A percentile compares a stretch with the other conserved stretches of the same genome.
These are phyloP conservation scores for Stipa capillata DNA, from an alignment of 176 grass and related monocot species.

Conservation along the genomic window DNA sequence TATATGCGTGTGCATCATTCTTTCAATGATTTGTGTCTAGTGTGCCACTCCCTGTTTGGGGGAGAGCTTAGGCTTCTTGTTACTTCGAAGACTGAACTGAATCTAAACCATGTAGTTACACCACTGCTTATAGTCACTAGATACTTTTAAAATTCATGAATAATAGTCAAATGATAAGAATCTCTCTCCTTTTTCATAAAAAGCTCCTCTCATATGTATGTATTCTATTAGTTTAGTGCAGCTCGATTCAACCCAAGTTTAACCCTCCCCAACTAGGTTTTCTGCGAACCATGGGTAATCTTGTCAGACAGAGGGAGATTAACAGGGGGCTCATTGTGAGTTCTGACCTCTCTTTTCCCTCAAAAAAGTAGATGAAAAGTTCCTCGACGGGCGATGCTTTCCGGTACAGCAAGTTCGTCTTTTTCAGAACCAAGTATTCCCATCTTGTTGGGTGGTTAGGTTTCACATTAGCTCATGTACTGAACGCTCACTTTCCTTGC, in stretches of 20 bases:
- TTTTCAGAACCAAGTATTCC: constrained; percentile 4
- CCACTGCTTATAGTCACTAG: too few species aligned
- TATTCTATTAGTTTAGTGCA: too few species aligned
- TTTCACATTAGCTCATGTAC: constrained; percentile 3
- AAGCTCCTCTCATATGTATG: too few species aligned
- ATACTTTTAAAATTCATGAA: too few species aligned
- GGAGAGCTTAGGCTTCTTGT: neutral
- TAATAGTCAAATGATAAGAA: too few species aligned
- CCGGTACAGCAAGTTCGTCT: neutral
- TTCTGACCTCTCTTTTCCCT: neutral
- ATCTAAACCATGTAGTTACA: too few species aligned
- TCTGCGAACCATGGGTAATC: neutral
- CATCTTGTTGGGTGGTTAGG: constrained; percentile 5
- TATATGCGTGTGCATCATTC: neutral
- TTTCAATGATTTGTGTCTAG: neutral
- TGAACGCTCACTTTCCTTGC: neutral
- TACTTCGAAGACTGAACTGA: neutral
- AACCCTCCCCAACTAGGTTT: too few species aligned
- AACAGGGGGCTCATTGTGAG: too few species aligned
- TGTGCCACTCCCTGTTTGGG: neutral
- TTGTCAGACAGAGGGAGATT: neutral
- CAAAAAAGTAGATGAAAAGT: neutral
- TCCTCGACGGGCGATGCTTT: neutral
- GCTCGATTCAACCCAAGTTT: too few species aligned
- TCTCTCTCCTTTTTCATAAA: too few species aligned